Percentiles rank a stretch among this genome's conserved stretches.
Conservation (phyloP, 495 filamentous ascomycete species). For the Recurvomyces mirabilis region DNA sequence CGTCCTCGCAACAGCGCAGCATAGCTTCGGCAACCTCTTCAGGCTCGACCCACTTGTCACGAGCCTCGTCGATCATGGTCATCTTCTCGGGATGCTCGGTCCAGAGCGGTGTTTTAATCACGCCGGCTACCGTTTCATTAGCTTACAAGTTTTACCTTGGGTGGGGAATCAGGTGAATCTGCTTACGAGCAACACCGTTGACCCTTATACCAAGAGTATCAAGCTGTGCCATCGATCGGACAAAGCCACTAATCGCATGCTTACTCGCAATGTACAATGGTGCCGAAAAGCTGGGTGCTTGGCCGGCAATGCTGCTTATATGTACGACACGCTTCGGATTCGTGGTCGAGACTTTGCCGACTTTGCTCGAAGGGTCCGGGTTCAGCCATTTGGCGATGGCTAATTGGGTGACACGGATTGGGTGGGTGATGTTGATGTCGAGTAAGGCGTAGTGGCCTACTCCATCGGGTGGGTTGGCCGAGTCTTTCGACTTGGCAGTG, state of each 20-base stretch:
- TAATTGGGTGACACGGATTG: conserved; percentile 55
- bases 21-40: conserved; percentile 57
- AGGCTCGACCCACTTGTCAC: conserved; percentile 50
- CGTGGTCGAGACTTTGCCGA: conserved; percentile 24
- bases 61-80: conserved; percentile 38
- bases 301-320: conserved; percentile 54
- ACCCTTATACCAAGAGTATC: conserved; percentile 48
- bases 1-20: conserved; percentile 46
- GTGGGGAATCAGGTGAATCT: neutral
- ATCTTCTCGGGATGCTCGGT: conserved; percentile 58
- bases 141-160: too few relatives aligned
- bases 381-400: conserved; percentile 49
- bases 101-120: conserved; percentile 59
- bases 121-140: conserved; percentile 41
- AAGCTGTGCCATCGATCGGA: conserved; percentile 42
- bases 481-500: conserved; percentile 38
- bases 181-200: conserved; percentile 47
- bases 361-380: conserved; percentile 21
- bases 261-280: conserved; percentile 55
- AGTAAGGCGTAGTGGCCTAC: conserved; percentile 44
- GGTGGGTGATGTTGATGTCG: conserved; percentile 60
- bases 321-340: conserved; percentile 46
- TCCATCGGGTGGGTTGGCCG: conserved; percentile 14
- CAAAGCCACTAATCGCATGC: conserved; percentile 50
- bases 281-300: conserved; percentile 36